phyloP scores from a whole-genome alignment of 2,329 filamentous ascomycete genomes.

The Periglandula ipomoeae region DNA sequence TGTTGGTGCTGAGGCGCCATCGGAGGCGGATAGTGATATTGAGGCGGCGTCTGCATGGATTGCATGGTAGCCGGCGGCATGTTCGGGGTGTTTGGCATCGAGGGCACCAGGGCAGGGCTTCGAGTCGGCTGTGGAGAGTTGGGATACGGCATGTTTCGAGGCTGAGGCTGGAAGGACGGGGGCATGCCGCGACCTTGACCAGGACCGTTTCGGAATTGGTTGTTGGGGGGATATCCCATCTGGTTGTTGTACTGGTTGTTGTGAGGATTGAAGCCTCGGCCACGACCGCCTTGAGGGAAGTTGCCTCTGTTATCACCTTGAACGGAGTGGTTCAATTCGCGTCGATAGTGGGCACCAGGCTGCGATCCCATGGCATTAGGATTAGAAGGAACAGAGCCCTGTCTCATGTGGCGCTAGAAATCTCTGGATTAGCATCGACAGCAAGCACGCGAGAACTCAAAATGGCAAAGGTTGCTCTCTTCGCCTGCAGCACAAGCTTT shows the following conservation, averaged over 20 bases:
- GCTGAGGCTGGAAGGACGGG: conserved; percentile 35
- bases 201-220: conserved; percentile 30
- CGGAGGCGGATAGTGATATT: conserved; percentile 51
- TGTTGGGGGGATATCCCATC: conserved; percentile 34
- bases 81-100: conserved; percentile 61
- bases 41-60: conserved; percentile 52
- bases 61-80: conserved; percentile 51
- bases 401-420: conserved; percentile 58
- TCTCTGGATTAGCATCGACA: conserved; percentile 8
- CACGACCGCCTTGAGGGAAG: conserved; percentile 40
- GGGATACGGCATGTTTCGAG: conserved; percentile 36
- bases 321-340: conserved; percentile 76
- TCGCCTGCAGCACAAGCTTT: not conserved
- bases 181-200: conserved; percentile 45
- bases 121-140: conserved; percentile 59
- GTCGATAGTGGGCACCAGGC: conserved; percentile 65
- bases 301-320: conserved; percentile 48
- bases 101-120: conserved; percentile 57
- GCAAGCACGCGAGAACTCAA: not conserved
- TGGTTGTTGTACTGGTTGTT: conserved; percentile 35
- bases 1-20: conserved; percentile 53
- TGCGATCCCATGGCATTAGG: conserved; percentile 53
- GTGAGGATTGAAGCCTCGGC: conserved; percentile 38
- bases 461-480: too few species aligned
- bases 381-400: conserved; percentile 53